These are phyloP conservation scores for Colletotrichum tamarilloi DNA, from an alignment of 2,329 filamentous ascomycete species.

Conservation along the genomic window DNA sequence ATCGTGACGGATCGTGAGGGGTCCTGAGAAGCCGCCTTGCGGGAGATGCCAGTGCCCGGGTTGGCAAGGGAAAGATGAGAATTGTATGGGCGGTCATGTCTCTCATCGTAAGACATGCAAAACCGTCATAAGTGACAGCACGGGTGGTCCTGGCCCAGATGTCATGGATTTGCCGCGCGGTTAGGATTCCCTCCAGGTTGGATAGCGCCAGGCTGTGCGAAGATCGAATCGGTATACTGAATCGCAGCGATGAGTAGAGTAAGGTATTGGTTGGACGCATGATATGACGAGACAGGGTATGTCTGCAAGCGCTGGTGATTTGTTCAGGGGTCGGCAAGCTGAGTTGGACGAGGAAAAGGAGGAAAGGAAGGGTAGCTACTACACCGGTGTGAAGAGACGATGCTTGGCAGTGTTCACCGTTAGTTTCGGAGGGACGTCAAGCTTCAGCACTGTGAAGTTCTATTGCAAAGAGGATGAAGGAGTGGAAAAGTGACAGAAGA, in stretches of 20 bases:
- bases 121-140: slow-evolving; percentile 25
- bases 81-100: slow-evolving; percentile 15
- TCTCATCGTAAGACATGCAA: slow-evolving; percentile 14
- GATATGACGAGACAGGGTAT: neutral
- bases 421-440: slow-evolving; percentile 21
- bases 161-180: slow-evolving; percentile 3
- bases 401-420: slow-evolving; percentile 27
- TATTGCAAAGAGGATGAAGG: neutral
- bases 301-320: neutral
- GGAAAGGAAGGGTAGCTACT: neutral
- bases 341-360: neutral
- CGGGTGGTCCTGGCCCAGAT: neutral
- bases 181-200: neutral
- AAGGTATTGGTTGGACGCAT: neutral
- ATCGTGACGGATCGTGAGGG: neutral
- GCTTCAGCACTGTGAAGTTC: neutral
- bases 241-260: neutral
- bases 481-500: neutral
- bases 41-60: slow-evolving; percentile 2
- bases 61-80: slow-evolving; percentile 1
- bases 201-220: neutral
- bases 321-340: neutral
- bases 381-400: slow-evolving; percentile 18
- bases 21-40: neutral
- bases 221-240: neutral